These are phyloP conservation scores for Ramularia collo-cygni DNA, from an alignment of 2,329 filamentous ascomycete genomes.

Conservation along the genomic window DNA sequence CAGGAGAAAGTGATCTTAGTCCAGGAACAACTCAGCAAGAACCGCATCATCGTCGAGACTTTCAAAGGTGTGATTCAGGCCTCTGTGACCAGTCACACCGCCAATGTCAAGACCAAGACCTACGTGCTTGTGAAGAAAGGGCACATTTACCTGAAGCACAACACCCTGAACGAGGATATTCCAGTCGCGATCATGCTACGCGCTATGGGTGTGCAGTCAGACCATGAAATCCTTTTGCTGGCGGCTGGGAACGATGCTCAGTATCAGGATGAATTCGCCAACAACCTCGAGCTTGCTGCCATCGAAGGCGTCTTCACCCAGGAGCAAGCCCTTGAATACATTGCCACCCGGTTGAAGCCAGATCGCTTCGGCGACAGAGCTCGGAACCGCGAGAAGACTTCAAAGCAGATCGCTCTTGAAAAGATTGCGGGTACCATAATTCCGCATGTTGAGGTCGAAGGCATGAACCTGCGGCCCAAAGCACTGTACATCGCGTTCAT, in stretches of 20 bases:
- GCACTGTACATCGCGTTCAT: constrained; percentile 95
- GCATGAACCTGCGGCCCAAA: constrained; percentile 93
- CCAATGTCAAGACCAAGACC: constrained; percentile 96
- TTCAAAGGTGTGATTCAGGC: constrained; percentile 93
- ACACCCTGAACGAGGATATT: constrained; percentile 86
- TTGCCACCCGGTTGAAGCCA: constrained; percentile 82
- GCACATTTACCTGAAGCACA: constrained; percentile 80
- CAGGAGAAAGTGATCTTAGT: constrained; percentile 98
- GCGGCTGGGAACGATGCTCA: constrained; percentile 79
- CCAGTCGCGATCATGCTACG: constrained; percentile 91
- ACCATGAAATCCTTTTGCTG: constrained; percentile 89
- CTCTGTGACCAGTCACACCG: constrained; percentile 94
- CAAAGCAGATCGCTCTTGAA: constrained; percentile 86
- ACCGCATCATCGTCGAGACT: constrained; percentile 93
- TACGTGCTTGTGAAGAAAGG: constrained; percentile 95
- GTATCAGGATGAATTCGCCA: constrained; percentile 90
- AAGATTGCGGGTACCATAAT: constrained; percentile 89
- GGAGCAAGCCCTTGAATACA: constrained; percentile 89
- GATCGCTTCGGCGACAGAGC: constrained; percentile 48
- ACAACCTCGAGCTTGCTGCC: constrained; percentile 90
- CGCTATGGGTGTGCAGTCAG: constrained; percentile 85
- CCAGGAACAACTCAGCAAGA: constrained; percentile 98
- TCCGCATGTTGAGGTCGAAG: constrained; percentile 85
- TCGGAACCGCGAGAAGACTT: constrained; percentile 64
- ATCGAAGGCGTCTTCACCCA: constrained; percentile 84